These are phyloP conservation scores for Neonectria sp. DNA, from an alignment of 2,329 filamentous ascomycete species.

Conservation along the genomic window DNA sequence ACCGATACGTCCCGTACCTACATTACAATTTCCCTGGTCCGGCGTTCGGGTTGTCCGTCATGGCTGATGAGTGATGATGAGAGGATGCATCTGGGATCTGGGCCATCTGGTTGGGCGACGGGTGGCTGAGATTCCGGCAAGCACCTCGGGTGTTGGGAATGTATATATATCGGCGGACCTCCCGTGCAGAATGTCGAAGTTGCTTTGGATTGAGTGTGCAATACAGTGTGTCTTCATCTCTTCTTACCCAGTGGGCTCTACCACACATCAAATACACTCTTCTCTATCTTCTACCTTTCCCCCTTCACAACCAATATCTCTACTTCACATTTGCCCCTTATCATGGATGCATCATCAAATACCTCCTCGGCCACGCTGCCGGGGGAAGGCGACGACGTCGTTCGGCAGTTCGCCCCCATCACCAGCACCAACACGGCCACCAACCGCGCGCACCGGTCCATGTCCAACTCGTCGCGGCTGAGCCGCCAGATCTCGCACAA, in stretches of 20 bases:
- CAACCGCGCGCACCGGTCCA: constrained; percentile 41
- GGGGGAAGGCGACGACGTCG: constrained; percentile 8
- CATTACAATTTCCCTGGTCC: constrained; percentile 10
- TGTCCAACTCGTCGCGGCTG: constrained; percentile 36
- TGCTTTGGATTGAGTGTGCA: constrained; percentile 1
- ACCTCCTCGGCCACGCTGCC: constrained; percentile 30
- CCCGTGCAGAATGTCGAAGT: constrained; percentile 1
- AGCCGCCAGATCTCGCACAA: constrained; percentile 46
- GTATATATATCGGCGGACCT: constrained; percentile 31
- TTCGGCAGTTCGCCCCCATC: constrained; percentile 42
- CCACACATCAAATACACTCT: background rate
- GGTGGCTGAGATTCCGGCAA: constrained; percentile 19
- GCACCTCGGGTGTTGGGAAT: constrained; percentile 20
- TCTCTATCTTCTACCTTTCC: background rate
- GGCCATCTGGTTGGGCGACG: constrained; percentile 12
- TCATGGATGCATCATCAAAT: constrained; percentile 25
- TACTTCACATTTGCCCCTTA: no score
- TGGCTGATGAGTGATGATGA: background rate
- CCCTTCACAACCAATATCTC: background rate
- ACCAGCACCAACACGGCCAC: constrained; percentile 37
- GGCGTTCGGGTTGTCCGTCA: constrained; percentile 23
- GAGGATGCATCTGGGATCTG: constrained; percentile 13
- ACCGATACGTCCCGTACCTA: background rate
- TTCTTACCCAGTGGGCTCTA: background rate
- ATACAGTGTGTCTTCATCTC: constrained; percentile 10